These are phyloP conservation scores for Phytopythium kandeliae DNA, from an alignment of 352 stramenopile genomes.

Conservation along the genomic window DNA sequence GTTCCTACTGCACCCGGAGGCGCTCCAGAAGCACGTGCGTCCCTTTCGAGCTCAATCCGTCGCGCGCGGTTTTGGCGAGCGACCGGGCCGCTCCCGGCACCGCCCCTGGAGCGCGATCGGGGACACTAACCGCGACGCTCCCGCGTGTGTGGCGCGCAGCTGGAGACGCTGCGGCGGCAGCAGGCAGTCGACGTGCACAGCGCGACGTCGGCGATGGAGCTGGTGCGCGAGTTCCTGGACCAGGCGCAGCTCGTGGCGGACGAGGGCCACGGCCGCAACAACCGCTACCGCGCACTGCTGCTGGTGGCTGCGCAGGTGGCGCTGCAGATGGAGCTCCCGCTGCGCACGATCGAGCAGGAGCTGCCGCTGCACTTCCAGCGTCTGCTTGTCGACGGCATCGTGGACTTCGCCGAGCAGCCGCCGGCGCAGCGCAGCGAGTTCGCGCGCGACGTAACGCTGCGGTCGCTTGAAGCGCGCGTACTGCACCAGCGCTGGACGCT, in stretches of 20 bases:
- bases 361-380: conserved; percentile 76
- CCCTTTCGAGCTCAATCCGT: no score
- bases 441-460: conserved; percentile 23
- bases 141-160: conserved; percentile 12
- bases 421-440: conserved; percentile 22
- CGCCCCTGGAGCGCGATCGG: no score
- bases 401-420: conserved; percentile 59
- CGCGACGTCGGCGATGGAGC: conserved; percentile 66
- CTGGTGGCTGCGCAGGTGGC: conserved; percentile 70
- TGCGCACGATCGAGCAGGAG: conserved; percentile 46
- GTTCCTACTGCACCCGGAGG: conserved; percentile 76
- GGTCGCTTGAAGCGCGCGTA: conserved; percentile 44
- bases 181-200: conserved; percentile 34
- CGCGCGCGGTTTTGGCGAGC: no score
- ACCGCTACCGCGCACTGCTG: conserved; percentile 63
- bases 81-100: no score
- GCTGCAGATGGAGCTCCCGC: conserved; percentile 64
- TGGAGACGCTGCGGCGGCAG: conserved; percentile 44
- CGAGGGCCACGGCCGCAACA: conserved; percentile 70
- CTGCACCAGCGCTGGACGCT: conserved; percentile 77
- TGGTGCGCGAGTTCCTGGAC: conserved; percentile 80
- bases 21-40: conserved; percentile 67
- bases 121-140: no score
- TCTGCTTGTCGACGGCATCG: conserved; percentile 74
- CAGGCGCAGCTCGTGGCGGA: conserved; percentile 77